phyloP scores from a whole-genome alignment of 2,329 filamentous ascomycete genomes.

The Xylariaceae sp. region DNA sequence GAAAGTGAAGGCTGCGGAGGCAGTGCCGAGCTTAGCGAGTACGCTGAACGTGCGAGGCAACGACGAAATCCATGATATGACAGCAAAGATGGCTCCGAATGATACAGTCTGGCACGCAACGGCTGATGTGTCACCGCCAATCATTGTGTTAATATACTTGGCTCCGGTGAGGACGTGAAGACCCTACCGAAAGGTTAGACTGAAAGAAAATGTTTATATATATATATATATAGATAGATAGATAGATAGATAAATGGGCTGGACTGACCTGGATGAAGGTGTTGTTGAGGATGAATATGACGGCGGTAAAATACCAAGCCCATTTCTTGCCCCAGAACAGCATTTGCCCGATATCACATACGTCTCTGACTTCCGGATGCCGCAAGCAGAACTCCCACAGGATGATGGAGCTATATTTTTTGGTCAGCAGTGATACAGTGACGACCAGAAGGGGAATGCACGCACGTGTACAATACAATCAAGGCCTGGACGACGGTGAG shows the following conservation, averaged over 20 bases:
- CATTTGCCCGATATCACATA: conserved; percentile 94
- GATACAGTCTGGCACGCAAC: conserved; percentile 69
- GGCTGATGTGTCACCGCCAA: conserved; percentile 53
- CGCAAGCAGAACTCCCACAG: conserved; percentile 76
- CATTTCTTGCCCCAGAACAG: conserved; percentile 81
- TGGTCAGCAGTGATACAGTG: neutral
- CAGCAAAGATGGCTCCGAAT: conserved; percentile 69
- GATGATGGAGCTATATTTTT: conserved; percentile 17
- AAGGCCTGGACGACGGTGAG: conserved; percentile 73
- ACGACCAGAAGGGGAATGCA: conserved; percentile 24
- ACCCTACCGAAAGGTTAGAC: conserved; percentile 40
- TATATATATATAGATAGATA: conserved; percentile 9
- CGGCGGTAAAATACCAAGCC: conserved; percentile 64
- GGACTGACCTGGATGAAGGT: conserved; percentile 71
- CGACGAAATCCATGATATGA: conserved; percentile 74
- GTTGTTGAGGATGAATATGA: conserved; percentile 93
- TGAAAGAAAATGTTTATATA: neutral
- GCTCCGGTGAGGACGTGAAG: conserved; percentile 81
- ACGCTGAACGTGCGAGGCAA: conserved; percentile 81
- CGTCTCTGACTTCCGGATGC: conserved; percentile 86
- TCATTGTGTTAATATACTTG: conserved; percentile 88
- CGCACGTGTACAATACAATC: conserved; percentile 78
- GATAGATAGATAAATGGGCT: neutral
- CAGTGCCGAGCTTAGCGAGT: conserved; percentile 72
- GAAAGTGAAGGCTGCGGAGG: conserved; percentile 84